phyloP scores from a whole-genome alignment of 78 protist species.

The Capsaspora owczarzaki region DNA sequence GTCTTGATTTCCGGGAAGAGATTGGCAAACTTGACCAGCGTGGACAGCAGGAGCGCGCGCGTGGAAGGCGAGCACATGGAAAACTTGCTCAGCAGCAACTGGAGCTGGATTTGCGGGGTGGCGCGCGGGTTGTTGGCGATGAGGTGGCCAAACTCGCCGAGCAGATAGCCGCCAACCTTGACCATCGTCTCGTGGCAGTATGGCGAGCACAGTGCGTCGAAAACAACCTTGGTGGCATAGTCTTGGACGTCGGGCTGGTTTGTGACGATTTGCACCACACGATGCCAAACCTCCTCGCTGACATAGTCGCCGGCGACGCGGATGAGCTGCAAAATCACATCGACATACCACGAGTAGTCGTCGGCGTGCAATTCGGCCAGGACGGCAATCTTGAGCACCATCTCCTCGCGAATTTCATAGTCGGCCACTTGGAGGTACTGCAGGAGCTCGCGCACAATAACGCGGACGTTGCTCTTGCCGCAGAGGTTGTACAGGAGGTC shows the following conservation, averaged over 20 bases:
- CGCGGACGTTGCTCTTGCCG: conserved; percentile 43
- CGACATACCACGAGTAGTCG: conserved; percentile 86
- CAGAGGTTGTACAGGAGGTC: conserved; percentile 89
- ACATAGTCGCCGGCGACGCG: conserved; percentile 83
- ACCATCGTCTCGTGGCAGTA: conserved; percentile 72
- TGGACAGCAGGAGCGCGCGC: conserved; percentile 68
- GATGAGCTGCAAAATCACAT: conserved; percentile 74
- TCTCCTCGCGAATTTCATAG: conserved; percentile 75
- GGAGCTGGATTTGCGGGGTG: conserved; percentile 47
- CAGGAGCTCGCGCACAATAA: conserved; percentile 79
- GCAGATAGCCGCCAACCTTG: conserved; percentile 74
- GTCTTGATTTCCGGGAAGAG: conserved; percentile 66
- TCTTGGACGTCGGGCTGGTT: conserved; percentile 75
- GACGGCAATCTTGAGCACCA: conserved; percentile 89
- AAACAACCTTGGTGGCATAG: conserved; percentile 64
- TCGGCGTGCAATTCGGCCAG: conserved; percentile 86
- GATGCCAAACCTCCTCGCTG: conserved; percentile 84
- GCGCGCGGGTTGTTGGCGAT: conserved; percentile 53
- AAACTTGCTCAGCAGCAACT: conserved; percentile 51
- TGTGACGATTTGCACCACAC: conserved; percentile 89
- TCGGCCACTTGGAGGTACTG: conserved; percentile 68
- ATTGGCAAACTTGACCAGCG: conserved; percentile 79
- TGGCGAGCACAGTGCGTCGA: conserved; percentile 31
- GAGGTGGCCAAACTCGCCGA: conserved; percentile 92
- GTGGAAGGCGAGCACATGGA: conserved; percentile 15